Evolutionary conservation across 1,139 yeast genomes (phyloP), one percentile per base, ranked within the genome.

Genomic region (Taiozyma sp.): DNA sequence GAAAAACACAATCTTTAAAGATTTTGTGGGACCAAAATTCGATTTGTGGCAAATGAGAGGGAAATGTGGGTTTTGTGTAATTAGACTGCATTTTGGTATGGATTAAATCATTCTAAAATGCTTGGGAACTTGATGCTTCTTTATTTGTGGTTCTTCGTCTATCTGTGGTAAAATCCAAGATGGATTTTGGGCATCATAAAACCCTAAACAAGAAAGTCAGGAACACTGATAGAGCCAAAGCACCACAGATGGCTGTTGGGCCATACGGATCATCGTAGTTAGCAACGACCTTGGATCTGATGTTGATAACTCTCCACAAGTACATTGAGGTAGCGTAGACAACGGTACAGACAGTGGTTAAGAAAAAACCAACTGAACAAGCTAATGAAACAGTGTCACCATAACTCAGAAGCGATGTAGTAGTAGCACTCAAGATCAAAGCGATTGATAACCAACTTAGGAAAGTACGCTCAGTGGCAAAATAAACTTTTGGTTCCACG

Each of bases 261-360:
- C 99, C 99, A 58, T 84, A 68, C 62, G 77, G 81, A 69, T 93
- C 99, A 59, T 88, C 96, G 64, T 93, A 93, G 56, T 88, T 79
- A 32, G 83, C 88, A 1, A 95, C 89, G 56, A 81, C 81, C 73
- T 89, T 88, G 57, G 81, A 79, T 65, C 99, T 81, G 60, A 93
- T 89, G 67, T 85, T 85, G 49, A 82, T 68, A 9, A 90, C 93
- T 69, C 99, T 81, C 83, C 88, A 85, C 46, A 90, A 70, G 68
- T 90, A 93, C 62, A 80, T 79, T 59, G 75, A 79, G 21, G 87
- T 77, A n/a, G 97, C 79, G 67, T 91, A 91, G 21, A 74, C 50
- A 52, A 91, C 79, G 13, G 95, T 85, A 54, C 81, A 71, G 41
- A 89, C 73, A 0, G 98, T 89, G 28, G 95, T 82, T 22, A 88